A percentile compares a stretch with the other conserved stretches of the same genome.
These are phyloP conservation scores for Leccinum cinnamomeum DNA, from an alignment of 1,284 basidiomycete genomes.

Conservation along the genomic window DNA sequence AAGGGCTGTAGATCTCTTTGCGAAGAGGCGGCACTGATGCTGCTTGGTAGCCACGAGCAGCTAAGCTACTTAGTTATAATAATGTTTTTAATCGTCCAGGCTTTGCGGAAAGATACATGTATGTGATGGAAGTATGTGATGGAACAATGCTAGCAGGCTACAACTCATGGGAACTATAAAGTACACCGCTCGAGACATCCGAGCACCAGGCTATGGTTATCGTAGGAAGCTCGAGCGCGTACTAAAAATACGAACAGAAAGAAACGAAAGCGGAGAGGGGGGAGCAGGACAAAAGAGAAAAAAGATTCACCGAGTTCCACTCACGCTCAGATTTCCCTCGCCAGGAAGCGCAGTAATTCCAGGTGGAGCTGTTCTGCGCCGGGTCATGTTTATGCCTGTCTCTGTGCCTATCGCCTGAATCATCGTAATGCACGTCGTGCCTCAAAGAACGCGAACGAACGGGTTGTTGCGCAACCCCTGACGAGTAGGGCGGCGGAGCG, in stretches of 20 bases:
- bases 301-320: not conserved
- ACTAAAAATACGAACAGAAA: not conserved
- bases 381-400: constrained; percentile 12
- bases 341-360: constrained; percentile 22
- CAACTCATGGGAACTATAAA: not conserved
- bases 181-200: not conserved
- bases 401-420: constrained; percentile 13
- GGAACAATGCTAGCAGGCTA: not conserved
- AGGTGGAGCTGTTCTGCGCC: constrained; percentile 5
- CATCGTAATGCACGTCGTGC: constrained; percentile 11
- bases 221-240: not conserved
- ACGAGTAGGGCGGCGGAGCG: constrained; percentile 25
- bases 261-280: not conserved
- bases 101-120: not conserved
- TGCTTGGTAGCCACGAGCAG: not conserved
- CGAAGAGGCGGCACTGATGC: not conserved
- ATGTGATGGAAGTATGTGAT: not conserved
- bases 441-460: constrained; percentile 23
- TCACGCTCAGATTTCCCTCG: not conserved
- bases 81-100: not conserved
- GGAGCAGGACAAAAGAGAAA: not conserved
- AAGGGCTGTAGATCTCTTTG: constrained; percentile 47
- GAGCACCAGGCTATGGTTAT: constrained; percentile 10
- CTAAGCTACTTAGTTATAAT: not conserved
- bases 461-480: constrained; percentile 16